phyloP scores from a whole-genome alignment of 2,329 filamentous ascomycete species.

The Alternaria brassicae region DNA sequence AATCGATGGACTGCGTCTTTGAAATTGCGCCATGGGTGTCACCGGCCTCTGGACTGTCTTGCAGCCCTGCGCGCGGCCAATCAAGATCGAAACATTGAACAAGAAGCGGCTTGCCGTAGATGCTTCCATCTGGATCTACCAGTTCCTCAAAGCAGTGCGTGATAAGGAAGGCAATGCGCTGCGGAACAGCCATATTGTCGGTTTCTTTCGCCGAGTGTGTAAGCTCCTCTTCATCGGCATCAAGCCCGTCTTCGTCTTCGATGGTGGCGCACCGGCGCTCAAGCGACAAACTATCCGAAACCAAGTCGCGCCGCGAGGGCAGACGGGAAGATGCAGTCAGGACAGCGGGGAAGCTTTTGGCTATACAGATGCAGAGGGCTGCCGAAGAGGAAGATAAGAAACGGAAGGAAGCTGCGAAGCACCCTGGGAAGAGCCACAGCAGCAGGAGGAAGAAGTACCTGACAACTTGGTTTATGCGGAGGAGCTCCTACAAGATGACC shows the following conservation, averaged over 20 bases:
- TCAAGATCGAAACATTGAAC: conserved; percentile 95
- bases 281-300: conserved; percentile 89
- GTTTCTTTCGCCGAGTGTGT: conserved; percentile 98
- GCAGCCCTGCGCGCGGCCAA: conserved; percentile 92
- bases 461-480: conserved; percentile 85
- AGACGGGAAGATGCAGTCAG: conserved; percentile 89
- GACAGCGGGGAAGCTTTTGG: conserved; percentile 89
- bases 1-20: conserved; percentile 24
- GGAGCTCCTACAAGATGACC: conserved; percentile 75
- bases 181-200: conserved; percentile 93
- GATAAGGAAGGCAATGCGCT: conserved; percentile 98
- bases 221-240: conserved; percentile 97
- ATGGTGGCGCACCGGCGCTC: conserved; percentile 88
- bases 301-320: conserved; percentile 81
- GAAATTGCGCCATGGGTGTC: conserved; percentile 77
- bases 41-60: conserved; percentile 97
- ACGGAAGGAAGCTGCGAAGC: conserved; percentile 58
- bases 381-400: conserved; percentile 84
- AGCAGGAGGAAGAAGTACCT: conserved; percentile 74
- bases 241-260: conserved; percentile 96
- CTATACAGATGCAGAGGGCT: conserved; percentile 89
- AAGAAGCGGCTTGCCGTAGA: conserved; percentile 96
- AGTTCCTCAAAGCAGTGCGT: conserved; percentile 97
- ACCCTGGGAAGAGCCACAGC: conserved; percentile 55
- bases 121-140: conserved; percentile 99